Percentiles rank a stretch among this genome's conserved stretches.
phyloP scores from a whole-genome alignment of 345 rosid species.

The Melastoma malabathricum region DNA sequence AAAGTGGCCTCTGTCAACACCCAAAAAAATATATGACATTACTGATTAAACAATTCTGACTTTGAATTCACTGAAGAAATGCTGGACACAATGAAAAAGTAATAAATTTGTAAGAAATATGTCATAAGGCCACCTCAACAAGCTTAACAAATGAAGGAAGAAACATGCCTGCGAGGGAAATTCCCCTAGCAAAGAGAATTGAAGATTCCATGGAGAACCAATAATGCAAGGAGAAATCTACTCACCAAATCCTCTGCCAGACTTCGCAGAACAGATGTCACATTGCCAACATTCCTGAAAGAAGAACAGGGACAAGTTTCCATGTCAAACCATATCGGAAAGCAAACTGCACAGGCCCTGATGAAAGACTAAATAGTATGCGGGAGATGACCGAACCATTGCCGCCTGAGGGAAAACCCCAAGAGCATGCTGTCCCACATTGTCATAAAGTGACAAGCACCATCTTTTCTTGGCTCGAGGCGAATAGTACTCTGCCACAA shows the following conservation, averaged over 20 bases:
- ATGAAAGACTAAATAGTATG: background rate
- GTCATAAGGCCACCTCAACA: background rate
- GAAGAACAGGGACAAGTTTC: background rate
- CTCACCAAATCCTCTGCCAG: slow-evolving; percentile 99
- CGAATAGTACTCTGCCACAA: slow-evolving; percentile 83
- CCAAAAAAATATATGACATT: background rate
- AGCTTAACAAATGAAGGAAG: background rate
- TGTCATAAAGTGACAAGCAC: slow-evolving; percentile 86
- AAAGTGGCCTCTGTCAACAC: slow-evolving; percentile 79
- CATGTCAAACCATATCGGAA: too few species aligned
- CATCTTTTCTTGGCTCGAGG: slow-evolving; percentile 97
- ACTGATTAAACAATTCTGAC: background rate
- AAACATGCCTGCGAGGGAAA: background rate
- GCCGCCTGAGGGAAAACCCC: slow-evolving; percentile 96
- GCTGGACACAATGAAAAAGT: background rate
- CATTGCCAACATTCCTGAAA: slow-evolving; percentile 97
- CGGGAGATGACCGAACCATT: slow-evolving; percentile 42
- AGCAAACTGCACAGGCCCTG: too few species aligned
- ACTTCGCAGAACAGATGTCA: slow-evolving; percentile 76
- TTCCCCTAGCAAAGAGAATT: too few species aligned
- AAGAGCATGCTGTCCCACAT: slow-evolving; percentile 82
- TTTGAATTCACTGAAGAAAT: too few species aligned
- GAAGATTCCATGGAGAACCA: too few species aligned
- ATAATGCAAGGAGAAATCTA: too few species aligned
- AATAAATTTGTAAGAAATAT: background rate